These are phyloP conservation scores for Alternaria alternata DNA, from an alignment of 2,329 filamentous ascomycete species.

Conservation along the genomic window DNA sequence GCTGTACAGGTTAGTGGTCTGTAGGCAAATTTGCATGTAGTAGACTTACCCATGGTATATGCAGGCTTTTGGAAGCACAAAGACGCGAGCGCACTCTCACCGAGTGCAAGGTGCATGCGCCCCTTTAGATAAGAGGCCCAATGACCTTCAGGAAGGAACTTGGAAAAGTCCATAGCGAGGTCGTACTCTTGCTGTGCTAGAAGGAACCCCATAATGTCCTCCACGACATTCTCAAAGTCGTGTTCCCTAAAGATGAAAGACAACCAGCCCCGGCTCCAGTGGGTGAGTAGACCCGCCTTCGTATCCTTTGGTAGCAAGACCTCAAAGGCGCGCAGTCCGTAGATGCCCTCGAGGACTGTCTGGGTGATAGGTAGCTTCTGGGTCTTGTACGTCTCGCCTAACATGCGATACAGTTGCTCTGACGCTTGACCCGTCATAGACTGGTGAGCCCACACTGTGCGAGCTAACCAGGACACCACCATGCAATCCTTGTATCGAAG, in stretches of 20 bases:
- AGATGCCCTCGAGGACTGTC: conserved; percentile 48
- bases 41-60: conserved; percentile 75
- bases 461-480: conserved; percentile 47
- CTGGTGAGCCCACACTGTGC: conserved; percentile 45
- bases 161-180: conserved; percentile 70
- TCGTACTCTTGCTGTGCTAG: conserved; percentile 54
- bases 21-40: neutral
- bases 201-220: conserved; percentile 56
- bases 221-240: conserved; percentile 48
- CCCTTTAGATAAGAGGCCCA: conserved; percentile 83
- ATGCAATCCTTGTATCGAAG: conserved; percentile 47
- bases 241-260: conserved; percentile 50
- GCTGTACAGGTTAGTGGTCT: conserved; percentile 36
- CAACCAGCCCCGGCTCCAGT: conserved; percentile 58
- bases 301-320: conserved; percentile 35
- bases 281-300: conserved; percentile 50
- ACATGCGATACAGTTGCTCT: conserved; percentile 30
- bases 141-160: conserved; percentile 65
- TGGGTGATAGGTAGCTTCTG: conserved; percentile 46
- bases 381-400: conserved; percentile 36
- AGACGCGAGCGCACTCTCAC: conserved; percentile 76
- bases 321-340: conserved; percentile 43
- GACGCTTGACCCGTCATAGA: conserved; percentile 40
- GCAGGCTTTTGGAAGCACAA: conserved; percentile 83
- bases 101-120: conserved; percentile 75